These are phyloP conservation scores for Nannochloris sp. DNA, from an alignment of 139 green algal genomes.

Conservation along the genomic window DNA sequence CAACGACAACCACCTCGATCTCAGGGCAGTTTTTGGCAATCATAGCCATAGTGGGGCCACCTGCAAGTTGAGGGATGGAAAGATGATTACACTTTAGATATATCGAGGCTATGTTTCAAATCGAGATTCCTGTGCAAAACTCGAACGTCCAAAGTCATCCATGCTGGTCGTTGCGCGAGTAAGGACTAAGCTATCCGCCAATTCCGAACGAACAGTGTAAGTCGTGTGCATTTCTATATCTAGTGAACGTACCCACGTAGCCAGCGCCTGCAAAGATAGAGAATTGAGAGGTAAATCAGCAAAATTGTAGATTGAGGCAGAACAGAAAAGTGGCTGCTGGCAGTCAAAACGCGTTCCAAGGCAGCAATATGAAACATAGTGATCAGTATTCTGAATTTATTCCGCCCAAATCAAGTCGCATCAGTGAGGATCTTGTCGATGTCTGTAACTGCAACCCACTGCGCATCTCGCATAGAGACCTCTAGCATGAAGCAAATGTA, in stretches of 20 bases:
- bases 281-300: neutral
- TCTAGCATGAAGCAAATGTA: neutral
- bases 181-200: neutral
- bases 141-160: neutral
- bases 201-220: neutral
- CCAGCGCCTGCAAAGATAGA: slow-evolving; percentile 21
- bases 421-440: neutral
- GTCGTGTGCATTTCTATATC: neutral
- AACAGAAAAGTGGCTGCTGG: neutral
- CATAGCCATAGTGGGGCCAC: slow-evolving; percentile 71
- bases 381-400: neutral
- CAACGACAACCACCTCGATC: slow-evolving; percentile 89
- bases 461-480: neutral
- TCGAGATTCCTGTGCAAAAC: no score
- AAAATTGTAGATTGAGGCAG: neutral
- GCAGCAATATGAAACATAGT: neutral
- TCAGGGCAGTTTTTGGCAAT: slow-evolving; percentile 94
- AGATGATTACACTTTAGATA: neutral
- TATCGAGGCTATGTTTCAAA: neutral
- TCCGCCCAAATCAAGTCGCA: neutral
- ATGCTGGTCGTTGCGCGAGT: neutral
- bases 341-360: neutral
- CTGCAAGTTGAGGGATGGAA: neutral
- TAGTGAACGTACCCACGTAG: slow-evolving; percentile 21
- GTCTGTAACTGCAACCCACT: neutral